These are phyloP conservation scores for Pleodorina starrii DNA, from an alignment of 139 green algal genomes.

Conservation along the genomic window DNA sequence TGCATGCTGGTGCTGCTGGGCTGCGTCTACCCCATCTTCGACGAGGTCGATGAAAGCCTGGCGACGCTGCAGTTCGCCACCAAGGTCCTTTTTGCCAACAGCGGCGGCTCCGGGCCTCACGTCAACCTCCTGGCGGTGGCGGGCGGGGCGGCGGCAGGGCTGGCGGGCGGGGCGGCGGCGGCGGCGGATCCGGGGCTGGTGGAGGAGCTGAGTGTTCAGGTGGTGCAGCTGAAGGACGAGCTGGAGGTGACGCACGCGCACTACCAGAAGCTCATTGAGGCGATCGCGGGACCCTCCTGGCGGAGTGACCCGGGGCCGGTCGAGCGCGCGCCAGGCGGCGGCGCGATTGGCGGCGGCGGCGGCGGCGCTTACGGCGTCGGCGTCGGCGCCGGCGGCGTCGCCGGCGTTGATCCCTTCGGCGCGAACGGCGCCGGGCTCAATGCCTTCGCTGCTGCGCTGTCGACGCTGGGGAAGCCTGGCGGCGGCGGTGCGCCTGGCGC, in stretches of 20 bases:
- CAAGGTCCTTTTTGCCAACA: neutral
- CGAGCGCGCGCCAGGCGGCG: slow-evolving; percentile 35
- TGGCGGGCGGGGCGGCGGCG: neutral
- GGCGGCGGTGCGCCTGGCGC: neutral
- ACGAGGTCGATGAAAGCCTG: slow-evolving; percentile 64
- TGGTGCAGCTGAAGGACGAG: slow-evolving; percentile 59
- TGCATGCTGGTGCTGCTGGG: slow-evolving; percentile 56
- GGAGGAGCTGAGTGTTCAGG: slow-evolving; percentile 42
- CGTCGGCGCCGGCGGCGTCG: neutral
- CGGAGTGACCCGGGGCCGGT: slow-evolving; percentile 44
- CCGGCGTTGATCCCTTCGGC: neutral
- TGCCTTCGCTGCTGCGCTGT: slow-evolving; percentile 6
- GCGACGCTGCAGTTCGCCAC: slow-evolving; percentile 68
- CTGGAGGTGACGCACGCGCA: slow-evolving; percentile 70
- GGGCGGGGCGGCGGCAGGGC: neutral
- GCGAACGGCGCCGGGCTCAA: neutral
- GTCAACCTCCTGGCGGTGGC: slow-evolving; percentile 50
- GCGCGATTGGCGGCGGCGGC: neutral
- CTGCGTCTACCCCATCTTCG: slow-evolving; percentile 55
- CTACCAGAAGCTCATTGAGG: slow-evolving; percentile 75
- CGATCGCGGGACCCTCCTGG: slow-evolving; percentile 48
- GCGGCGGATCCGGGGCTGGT: neutral
- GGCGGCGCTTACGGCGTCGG: neutral
- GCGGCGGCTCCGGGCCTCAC: neutral
- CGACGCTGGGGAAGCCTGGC: neutral